These are phyloP conservation scores for Plasmodium adleri DNA, from an alignment of 169 alveolate species.

Conservation along the genomic window DNA sequence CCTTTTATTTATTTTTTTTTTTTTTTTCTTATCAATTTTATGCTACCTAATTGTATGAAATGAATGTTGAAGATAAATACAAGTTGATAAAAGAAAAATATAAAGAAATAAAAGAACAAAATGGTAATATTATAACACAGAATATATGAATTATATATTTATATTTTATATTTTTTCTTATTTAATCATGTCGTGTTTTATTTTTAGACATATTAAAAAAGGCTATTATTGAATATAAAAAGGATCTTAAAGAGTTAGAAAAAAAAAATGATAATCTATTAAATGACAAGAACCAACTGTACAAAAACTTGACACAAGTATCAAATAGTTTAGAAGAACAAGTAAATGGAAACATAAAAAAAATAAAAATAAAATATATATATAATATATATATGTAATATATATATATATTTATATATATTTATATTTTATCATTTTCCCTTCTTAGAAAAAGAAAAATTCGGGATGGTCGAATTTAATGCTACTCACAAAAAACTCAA, in stretches of 20 bases:
- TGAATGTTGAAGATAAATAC: slow-evolving; percentile 72
- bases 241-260: slow-evolving; percentile 69
- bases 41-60: slow-evolving; percentile 9
- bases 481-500: slow-evolving; percentile 50
- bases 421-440: background rate
- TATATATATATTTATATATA: background rate
- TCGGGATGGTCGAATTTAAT: slow-evolving; percentile 70
- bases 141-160: background rate
- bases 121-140: slow-evolving; percentile 36
- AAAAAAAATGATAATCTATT: slow-evolving; percentile 29
- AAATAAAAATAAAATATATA: background rate
- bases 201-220: slow-evolving; percentile 59
- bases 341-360: slow-evolving; percentile 14
- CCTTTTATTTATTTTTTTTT: background rate
- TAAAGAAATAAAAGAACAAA: slow-evolving; percentile 72
- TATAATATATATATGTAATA: slow-evolving; percentile 2
- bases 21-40: background rate
- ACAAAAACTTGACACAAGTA: slow-evolving; percentile 27
- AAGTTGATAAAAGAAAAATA: slow-evolving; percentile 69
- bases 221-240: slow-evolving; percentile 72
- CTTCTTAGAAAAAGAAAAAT: slow-evolving; percentile 29
- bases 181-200: background rate
- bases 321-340: slow-evolving; percentile 49
- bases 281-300: slow-evolving; percentile 22
- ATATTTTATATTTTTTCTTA: background rate